Percentiles rank a stretch among this genome's conserved stretches.
Conservation (phyloP, 371 early-diverging fungal species). For the Syncephalastrum sp. region DNA sequence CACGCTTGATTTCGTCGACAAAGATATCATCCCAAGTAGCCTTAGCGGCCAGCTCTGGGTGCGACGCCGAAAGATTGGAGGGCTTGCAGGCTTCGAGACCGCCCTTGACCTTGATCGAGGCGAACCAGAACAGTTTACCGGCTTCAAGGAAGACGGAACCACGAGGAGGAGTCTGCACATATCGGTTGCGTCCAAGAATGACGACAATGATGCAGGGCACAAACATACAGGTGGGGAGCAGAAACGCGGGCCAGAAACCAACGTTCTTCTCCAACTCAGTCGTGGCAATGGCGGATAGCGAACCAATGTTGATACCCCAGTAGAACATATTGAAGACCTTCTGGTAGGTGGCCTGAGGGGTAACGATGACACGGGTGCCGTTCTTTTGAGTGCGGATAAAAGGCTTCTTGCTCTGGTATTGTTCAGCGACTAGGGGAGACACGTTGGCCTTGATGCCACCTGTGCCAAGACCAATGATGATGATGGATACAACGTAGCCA, state of each 20-base stretch:
- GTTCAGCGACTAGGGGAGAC: slow-evolving; percentile 50
- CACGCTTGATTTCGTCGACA: slow-evolving; percentile 67
- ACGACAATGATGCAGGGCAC: slow-evolving; percentile 60
- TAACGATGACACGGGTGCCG: slow-evolving; percentile 45
- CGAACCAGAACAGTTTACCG: slow-evolving; percentile 12
- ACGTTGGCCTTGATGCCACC: slow-evolving; percentile 56
- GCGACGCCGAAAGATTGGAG: slow-evolving; percentile 22
- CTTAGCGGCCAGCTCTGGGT: slow-evolving; percentile 32
- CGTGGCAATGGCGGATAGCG: slow-evolving; percentile 63
- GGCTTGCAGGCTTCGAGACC: slow-evolving; percentile 38
- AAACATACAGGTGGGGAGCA: slow-evolving; percentile 69
- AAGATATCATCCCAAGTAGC: slow-evolving; percentile 71
- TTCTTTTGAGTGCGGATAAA: slow-evolving; percentile 26
- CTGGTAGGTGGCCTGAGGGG: slow-evolving; percentile 48
- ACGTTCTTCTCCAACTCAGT: slow-evolving; percentile 55
- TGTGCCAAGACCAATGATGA: slow-evolving; percentile 67
- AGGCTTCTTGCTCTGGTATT: slow-evolving; percentile 31
- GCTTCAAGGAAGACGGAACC: slow-evolving; percentile 52
- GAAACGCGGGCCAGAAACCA: slow-evolving; percentile 68
- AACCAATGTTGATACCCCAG: slow-evolving; percentile 79
- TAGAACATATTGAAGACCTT: slow-evolving; percentile 65
- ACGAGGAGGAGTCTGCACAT: slow-evolving; percentile 58
- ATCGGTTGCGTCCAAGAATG: slow-evolving; percentile 53
- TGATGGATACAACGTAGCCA: slow-evolving; percentile 61
- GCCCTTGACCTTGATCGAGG: slow-evolving; percentile 26